Evolutionary conservation across 2,329 filamentous ascomycete genomes (phyloP).

Genomic region (Phaeosphaeriaceae sp.): DNA sequence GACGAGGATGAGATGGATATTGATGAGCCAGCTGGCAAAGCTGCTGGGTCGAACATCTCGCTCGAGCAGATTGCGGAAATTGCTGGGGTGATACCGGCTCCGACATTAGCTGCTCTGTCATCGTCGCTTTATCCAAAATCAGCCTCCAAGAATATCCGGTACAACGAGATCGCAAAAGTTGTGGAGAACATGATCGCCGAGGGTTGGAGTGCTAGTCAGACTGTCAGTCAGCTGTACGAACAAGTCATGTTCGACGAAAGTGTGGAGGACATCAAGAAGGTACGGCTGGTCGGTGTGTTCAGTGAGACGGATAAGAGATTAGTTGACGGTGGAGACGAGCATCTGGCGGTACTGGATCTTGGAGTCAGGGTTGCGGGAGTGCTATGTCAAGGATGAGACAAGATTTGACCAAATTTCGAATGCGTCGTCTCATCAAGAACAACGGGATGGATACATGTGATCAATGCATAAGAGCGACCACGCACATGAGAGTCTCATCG

Average conservation of each 20-base stretch:
- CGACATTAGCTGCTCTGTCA: constrained; percentile 73
- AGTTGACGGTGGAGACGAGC: constrained; percentile 94
- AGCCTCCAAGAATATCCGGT: constrained; percentile 59
- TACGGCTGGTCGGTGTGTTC: constrained; percentile 85
- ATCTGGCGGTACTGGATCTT: constrained; percentile 87
- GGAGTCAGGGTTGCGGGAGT: constrained; percentile 81
- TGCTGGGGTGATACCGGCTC: constrained; percentile 86
- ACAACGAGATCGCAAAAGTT: constrained; percentile 75
- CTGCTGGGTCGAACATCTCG: constrained; percentile 54
- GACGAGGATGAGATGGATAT: constrained; percentile 62
- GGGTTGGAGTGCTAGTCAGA: constrained; percentile 93
- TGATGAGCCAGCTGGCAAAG: constrained; percentile 30
- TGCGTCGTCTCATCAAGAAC: background rate
- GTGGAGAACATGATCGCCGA: constrained; percentile 93
- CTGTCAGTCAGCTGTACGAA: constrained; percentile 86
- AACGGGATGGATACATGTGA: background rate
- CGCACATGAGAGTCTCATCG: no score
- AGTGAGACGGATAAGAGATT: constrained; percentile 94
- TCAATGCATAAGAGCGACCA: background rate
- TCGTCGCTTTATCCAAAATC: constrained; percentile 73
- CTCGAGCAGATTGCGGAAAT: constrained; percentile 89
- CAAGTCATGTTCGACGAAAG: constrained; percentile 82
- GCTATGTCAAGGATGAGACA: constrained; percentile 52
- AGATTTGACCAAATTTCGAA: background rate
- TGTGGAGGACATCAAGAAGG: constrained; percentile 85